phyloP scores from a whole-genome alignment of 352 stramenopile species.

The Pythium phragmiticola region DNA sequence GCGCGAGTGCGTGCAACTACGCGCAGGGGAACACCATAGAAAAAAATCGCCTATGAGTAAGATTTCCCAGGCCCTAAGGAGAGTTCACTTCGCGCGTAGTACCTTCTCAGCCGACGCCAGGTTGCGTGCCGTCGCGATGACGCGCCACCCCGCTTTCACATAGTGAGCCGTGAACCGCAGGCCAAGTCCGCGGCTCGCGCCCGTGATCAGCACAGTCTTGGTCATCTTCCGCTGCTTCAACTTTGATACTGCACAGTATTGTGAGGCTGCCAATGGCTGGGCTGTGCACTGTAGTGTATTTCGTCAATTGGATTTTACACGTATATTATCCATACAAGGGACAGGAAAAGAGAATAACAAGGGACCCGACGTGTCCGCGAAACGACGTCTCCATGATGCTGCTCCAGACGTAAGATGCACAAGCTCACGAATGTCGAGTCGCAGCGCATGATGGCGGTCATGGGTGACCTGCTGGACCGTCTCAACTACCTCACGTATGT shows the following conservation, averaged over 20 bases:
- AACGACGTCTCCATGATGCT: neutral
- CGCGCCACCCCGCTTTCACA: slow-evolving; percentile 27
- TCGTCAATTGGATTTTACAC: neutral
- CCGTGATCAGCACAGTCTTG: slow-evolving; percentile 39
- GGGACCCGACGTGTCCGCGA: neutral
- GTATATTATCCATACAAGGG: neutral
- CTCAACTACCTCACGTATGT: slow-evolving; percentile 88
- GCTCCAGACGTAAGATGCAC: slow-evolving; percentile 47
- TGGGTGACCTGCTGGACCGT: slow-evolving; percentile 80
- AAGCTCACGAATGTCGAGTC: slow-evolving; percentile 90
- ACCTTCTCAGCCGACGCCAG: slow-evolving; percentile 21
- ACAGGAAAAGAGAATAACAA: neutral
- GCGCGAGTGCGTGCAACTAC: slow-evolving; percentile 12
- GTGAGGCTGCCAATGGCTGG: no score
- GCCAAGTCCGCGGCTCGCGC: slow-evolving; percentile 32
- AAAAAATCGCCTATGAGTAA: neutral
- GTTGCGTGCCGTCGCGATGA: slow-evolving; percentile 31
- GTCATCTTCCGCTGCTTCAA: no score
- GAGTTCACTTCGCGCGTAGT: neutral
- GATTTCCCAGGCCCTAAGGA: neutral
- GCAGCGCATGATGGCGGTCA: slow-evolving; percentile 85
- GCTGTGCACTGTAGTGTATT: neutral
- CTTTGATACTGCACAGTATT: no score
- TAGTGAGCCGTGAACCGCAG: slow-evolving; percentile 33
- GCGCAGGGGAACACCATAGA: neutral